Evolutionary conservation across 768 basidiomycete species (phyloP), one percentile per base, ranked within the genome.

Genomic region (Polyporus arcularius): DNA sequence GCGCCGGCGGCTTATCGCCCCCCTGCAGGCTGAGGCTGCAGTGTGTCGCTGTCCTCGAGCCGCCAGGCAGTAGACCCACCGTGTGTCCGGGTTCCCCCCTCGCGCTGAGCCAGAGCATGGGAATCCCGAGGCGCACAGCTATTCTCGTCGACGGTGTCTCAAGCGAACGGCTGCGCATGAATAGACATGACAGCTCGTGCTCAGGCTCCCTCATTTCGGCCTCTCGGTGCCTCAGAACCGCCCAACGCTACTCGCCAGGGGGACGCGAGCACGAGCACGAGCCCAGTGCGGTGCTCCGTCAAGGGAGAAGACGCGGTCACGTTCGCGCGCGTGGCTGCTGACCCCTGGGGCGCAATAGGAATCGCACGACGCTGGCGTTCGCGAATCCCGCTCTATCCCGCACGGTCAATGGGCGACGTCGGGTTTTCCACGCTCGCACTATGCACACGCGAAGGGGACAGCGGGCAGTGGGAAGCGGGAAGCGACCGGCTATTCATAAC

Each of bases 361-460:
- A 49, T 51, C 28, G 18, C 47, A 15, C 60, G n/a, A 9, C 43
- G 4, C 10, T 1, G 16, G 7, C 46, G 46, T 53, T 52, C 60
- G 55, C 55, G 60, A 56, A 56, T 56, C 28, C 60, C 55, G 54
- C 50, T 52, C 55, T 15, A 42, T 16, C 60, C 53, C 54, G 53
- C 46, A 11, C 53, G 10, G 16, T 35, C 48, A n/a, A 21, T 15
- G 14, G 9, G 10, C 54, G 41, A 12, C 40, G 32, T 38, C 41
- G 40, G 53, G 40, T 28, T 51, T 55, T 61, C 54, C 53, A 55
- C 53, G 60, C 46, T 49, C 45, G n/a, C 45, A 28, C 28, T 39
- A 16, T 51, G 48, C 32, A 41, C 15, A 4, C 16, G 53, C 60
- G 54, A 45, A 26, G 21, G 21, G 21, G 21, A 26, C 21, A 26